Evolutionary conservation across 768 basidiomycete genomes (phyloP), one percentile per base, ranked within the genome.

Genomic region (Mycena belliarum): DNA sequence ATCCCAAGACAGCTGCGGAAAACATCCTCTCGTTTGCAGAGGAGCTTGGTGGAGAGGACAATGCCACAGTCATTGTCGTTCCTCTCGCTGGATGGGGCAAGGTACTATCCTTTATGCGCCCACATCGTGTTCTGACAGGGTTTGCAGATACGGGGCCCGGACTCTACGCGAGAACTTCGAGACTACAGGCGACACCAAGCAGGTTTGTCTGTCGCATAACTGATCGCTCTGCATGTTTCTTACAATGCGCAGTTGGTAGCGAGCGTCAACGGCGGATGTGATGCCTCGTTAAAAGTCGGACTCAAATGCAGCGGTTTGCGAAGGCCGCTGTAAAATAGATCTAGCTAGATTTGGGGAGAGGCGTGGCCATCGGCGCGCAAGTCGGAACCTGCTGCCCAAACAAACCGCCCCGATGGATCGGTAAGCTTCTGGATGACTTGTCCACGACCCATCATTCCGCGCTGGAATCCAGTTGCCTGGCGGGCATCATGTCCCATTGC

Each of bases 361-460:
- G 93, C 95, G 67, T 93, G 89, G 15, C 95, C 95, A 70, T 96
- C 95, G 18, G 82, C 90, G 33, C 95, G 83, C 55, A 83, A 84
- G 71, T 99, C 97, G 5, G 90, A 93, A 7, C 95, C 96, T 23
- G 92, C 96, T 1, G 91, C 95, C 97, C 97, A 98, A 6, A 95
- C 89, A n/a, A 81, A 75, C 69, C 73, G 77, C 15, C 92, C 91
- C 26, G 85, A 83, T 45, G 73, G 74, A 68, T 88, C 82, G 8
- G 79, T 74, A 20, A 91, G 70, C 70, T 82, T 88, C 73, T 96
- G 94, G 62, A 98, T 97, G 54, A 98, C 76, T 75, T 98, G 93
- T 6, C 93, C 93, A 2, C 92, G 82, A 23, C 93, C 93, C 75
- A 95, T 78, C 78, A 86, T 78, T 3, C 73, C 76, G 52, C 91